These are phyloP conservation scores for Solanum paucissectum DNA, from an alignment of 257 asterid species.

Conservation along the genomic window DNA sequence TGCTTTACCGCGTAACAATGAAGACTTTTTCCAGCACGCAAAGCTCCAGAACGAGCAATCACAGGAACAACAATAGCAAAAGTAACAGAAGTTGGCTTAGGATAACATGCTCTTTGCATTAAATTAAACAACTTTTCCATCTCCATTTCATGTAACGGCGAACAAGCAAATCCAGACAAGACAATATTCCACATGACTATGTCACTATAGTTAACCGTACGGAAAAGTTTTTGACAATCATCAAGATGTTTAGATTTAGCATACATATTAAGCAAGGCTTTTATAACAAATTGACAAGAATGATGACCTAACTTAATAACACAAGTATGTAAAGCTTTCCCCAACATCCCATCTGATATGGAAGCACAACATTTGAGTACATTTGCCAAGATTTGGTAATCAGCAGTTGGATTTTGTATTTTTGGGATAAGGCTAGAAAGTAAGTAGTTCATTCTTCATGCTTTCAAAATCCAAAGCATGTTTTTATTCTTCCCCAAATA, in stretches of 20 bases:
- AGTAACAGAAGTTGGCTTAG: slow-evolving; percentile 46
- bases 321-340: slow-evolving; percentile 49
- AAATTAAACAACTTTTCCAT: slow-evolving; percentile 34
- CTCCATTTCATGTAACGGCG: slow-evolving; percentile 34
- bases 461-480: background rate
- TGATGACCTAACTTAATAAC: slow-evolving; percentile 50
- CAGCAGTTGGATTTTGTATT: slow-evolving; percentile 17
- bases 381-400: slow-evolving; percentile 37
- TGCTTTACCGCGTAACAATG: slow-evolving; percentile 50
- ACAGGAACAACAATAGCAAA: slow-evolving; percentile 72
- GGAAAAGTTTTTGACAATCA: slow-evolving; percentile 47
- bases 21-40: slow-evolving; percentile 38
- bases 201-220: slow-evolving; percentile 29
- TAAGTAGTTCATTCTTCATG: slow-evolving; percentile 29
- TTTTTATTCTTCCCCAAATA: background rate
- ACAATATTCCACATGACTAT: slow-evolving; percentile 70
- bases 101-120: slow-evolving; percentile 23
- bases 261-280: slow-evolving; percentile 76
- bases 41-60: slow-evolving; percentile 28
- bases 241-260: slow-evolving; percentile 59
- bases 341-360: slow-evolving; percentile 21
- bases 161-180: slow-evolving; percentile 55
- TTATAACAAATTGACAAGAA: slow-evolving; percentile 39
- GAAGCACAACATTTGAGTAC: slow-evolving; percentile 56
- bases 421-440: slow-evolving; percentile 24